These are phyloP conservation scores for Gnomoniopsis smithogilvyi DNA, from an alignment of 2,329 filamentous ascomycete species.

Conservation along the genomic window DNA sequence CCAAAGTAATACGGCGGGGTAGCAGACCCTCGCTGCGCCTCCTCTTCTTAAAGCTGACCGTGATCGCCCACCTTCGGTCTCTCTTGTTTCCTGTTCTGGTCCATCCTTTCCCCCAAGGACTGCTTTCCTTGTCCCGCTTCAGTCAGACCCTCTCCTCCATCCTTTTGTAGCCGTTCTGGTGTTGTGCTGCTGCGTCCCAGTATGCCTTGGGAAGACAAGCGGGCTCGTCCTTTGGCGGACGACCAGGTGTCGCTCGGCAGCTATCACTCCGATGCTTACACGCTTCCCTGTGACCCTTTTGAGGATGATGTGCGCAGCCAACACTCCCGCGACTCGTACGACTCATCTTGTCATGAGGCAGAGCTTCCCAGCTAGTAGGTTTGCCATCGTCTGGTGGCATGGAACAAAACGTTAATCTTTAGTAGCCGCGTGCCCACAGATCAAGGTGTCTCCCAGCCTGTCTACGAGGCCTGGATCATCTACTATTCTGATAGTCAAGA, in stretches of 20 bases:
- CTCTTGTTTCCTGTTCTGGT: neutral
- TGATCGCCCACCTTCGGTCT: neutral
- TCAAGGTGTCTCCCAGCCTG: constrained; percentile 19
- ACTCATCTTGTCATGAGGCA: neutral
- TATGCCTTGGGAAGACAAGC: neutral
- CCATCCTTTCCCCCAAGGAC: neutral
- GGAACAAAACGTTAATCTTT: neutral
- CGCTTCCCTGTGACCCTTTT: neutral
- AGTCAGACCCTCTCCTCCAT: neutral
- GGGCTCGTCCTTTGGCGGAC: neutral
- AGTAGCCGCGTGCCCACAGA: constrained; percentile 20
- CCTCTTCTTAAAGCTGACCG: neutral
- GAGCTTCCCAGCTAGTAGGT: constrained; percentile 3
- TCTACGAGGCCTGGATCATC: constrained; percentile 28
- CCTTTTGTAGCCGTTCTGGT: neutral
- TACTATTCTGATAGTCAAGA: constrained; percentile 13
- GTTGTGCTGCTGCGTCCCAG: neutral
- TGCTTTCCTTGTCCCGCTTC: neutral
- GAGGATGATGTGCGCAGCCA: constrained; percentile 8
- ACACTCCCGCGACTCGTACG: constrained; percentile 3
- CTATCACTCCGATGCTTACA: constrained; percentile 8
- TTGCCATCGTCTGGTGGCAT: neutral
- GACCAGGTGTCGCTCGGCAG: constrained; percentile 1
- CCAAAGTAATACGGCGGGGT: neutral
- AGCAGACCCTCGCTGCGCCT: neutral